Percentiles rank a stretch among this genome's conserved stretches.
These are phyloP conservation scores for Prunus armeniaca DNA, from an alignment of 306 rosid genomes.

Conservation along the genomic window DNA sequence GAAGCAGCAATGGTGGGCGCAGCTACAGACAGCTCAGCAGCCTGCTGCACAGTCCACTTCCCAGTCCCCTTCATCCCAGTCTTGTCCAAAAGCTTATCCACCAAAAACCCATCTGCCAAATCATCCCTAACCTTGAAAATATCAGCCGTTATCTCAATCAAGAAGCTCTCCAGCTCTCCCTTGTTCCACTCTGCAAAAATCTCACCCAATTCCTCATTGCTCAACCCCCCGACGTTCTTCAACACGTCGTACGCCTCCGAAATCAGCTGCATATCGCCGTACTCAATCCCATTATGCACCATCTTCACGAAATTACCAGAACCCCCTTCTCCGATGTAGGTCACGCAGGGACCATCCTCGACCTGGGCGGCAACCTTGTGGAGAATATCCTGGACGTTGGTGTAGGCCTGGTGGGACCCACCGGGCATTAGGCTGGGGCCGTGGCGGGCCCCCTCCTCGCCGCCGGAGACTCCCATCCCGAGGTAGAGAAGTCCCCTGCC, in stretches of 20 bases:
- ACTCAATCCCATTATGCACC: conserved; percentile 94
- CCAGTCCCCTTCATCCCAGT: conserved; percentile 97
- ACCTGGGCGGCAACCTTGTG: conserved; percentile 79
- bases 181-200: conserved; percentile 82
- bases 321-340: conserved; percentile 87
- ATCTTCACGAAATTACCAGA: conserved; percentile 86
- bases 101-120: conserved; percentile 61
- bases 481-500: conserved; percentile 57
- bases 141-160: conserved; percentile 82
- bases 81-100: conserved; percentile 84
- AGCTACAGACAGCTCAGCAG: conserved; percentile 87
- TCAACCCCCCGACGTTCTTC: conserved; percentile 72
- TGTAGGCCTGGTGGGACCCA: conserved; percentile 61
- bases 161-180: conserved; percentile 84
- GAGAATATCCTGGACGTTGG: conserved; percentile 66
- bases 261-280: conserved; percentile 91
- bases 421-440: conserved; percentile 96
- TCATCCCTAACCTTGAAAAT: conserved; percentile 81
- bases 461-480: conserved; percentile 95
- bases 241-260: conserved; percentile 89
- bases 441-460: conserved; percentile 88
- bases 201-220: conserved; percentile 57
- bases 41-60: conserved; percentile 96
- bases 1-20: conserved; percentile 92
- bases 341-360: conserved; percentile 89